These are phyloP conservation scores for Rhamnella rubrinervis DNA, from an alignment of 331 rosid species.

Conservation along the genomic window DNA sequence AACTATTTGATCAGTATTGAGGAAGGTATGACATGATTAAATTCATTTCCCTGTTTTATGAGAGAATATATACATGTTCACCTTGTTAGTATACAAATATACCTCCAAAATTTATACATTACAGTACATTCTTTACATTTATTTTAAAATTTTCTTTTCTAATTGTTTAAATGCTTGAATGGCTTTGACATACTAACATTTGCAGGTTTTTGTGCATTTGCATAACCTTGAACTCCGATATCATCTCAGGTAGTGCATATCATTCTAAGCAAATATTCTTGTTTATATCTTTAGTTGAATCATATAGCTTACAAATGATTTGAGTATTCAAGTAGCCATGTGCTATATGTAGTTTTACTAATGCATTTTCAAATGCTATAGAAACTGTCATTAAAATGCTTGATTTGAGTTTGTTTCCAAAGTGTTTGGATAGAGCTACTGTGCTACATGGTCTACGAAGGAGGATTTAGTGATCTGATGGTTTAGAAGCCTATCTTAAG, in stretches of 20 bases:
- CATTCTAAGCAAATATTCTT: neutral
- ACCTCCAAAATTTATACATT: neutral
- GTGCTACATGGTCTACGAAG: conserved; percentile 79
- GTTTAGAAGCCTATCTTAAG: conserved; percentile 58
- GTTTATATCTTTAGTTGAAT: neutral
- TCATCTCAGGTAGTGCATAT: conserved; percentile 77
- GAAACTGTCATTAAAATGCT: conserved; percentile 82
- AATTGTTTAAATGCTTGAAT: neutral
- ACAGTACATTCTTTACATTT: neutral
- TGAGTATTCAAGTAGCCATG: neutral
- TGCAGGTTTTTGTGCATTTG: conserved; percentile 93
- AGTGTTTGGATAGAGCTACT: conserved; percentile 81
- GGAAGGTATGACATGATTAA: conserved; percentile 62
- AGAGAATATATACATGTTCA: neutral
- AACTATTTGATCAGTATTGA: conserved; percentile 86
- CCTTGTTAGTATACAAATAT: neutral
- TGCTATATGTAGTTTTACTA: neutral
- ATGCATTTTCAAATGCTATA: conserved; percentile 37
- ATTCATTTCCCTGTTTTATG: conserved; percentile 4
- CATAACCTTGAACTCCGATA: conserved; percentile 94
- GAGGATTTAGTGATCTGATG: conserved; percentile 59
- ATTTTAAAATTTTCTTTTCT: neutral
- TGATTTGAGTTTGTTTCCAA: conserved; percentile 64
- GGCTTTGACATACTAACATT: neutral
- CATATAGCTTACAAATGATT: too few relatives aligned